Base-by-base conservation (phyloP, 148 eudicot species). In the Heliosperma pusillum region DNA sequence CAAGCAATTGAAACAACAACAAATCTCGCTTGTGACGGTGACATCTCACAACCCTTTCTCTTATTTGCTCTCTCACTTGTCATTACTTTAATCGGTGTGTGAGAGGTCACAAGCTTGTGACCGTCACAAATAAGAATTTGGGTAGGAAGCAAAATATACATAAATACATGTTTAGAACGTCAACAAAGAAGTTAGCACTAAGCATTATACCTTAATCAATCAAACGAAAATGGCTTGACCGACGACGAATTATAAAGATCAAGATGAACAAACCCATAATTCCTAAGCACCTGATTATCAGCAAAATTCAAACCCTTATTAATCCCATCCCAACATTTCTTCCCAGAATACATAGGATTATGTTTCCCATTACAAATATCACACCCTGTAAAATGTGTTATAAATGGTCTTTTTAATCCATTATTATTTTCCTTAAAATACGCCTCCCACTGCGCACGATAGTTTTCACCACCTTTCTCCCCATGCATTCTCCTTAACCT, bases 381-480 rank as follows among this genome's bases (percentile, higher is more conserved):
- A 66, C 98, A 93, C 64, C 98, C 98, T 0, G 96, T 89, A 40
- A 93, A 93, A 73, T 93, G 98, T 0, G 96, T 93, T 20, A 93
- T 85, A 76, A 93, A 93, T 42, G 98, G 97, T 65, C 97, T 77
- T 44, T 87, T 74, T 74, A 16, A 73, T 82, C 82, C 80, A 70
- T 78, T 85, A n/a, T n/a, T n/a, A 73, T 85, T 36, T 17, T 33
- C 57, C 27, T 27, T 66, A 75, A 77, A 11, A 71, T 15, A 71
- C 36, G 76, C 81, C 58, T 88, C 86, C 24, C 65, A 63, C 62
- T 56, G 76, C 67, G 42, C 66, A 63, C 79, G 59, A 2, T 70
- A 65, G 2, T 66, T 40, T 45, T 87, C 89, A 1, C 83, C 84
- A 72, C 77, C 87, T 67, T 80, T 82, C 88, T 94, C 98, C 1